Evolutionary conservation across 1,139 yeast species (phyloP), one percentile per base, ranked within the genome.

Genomic region (Scheffersomyces titani): DNA sequence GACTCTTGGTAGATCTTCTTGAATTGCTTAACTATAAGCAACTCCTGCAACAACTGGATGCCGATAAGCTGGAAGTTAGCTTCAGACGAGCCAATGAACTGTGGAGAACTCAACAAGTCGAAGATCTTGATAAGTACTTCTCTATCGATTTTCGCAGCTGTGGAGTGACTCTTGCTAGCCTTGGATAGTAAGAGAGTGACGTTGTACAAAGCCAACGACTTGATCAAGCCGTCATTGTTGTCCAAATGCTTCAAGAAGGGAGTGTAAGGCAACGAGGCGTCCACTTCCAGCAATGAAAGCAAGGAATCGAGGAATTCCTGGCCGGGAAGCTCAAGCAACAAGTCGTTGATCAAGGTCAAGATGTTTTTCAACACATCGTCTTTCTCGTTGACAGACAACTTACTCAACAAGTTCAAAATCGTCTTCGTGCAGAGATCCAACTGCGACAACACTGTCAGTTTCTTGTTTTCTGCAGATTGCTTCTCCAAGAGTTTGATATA

Each of bases 301-400:
- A 87, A 73, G 16, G 82, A 73, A 30, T 73, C 72, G 47, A 80
- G 71, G 65, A 82, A 85, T 59, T 70, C 81, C 51, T 66, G 70
- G 5, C 69, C 63, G 40, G 83, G 81, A 49, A 80, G 74, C 46
- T 81, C 84, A 53, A 74, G 66, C 54, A 82, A 68, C 63, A 89
- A 78, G 63, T 89, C 96, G 56, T 88, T 86, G 54, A 88, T 76
- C 60, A 91, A 77, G 46, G 90, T 90, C 59, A 90, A 81, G 44
- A 89, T 81, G 67, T 88, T 88, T 71, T 90, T 89, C 65, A 87
- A 82, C 44, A 90, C 89, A 65, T 92, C 98, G 65, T 85, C 89
- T 59, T 89, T 76, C 50, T 77, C 72, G 57, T 76, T 73, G 47
- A 71, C 71, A 19, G 72, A 73, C 64, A 77, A 72, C 65, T 84